Evolutionary conservation across 2,329 filamentous ascomycete genomes (phyloP), one percentile per base, ranked within the genome.

Genomic region (Scleromitrula shiraiana): DNA sequence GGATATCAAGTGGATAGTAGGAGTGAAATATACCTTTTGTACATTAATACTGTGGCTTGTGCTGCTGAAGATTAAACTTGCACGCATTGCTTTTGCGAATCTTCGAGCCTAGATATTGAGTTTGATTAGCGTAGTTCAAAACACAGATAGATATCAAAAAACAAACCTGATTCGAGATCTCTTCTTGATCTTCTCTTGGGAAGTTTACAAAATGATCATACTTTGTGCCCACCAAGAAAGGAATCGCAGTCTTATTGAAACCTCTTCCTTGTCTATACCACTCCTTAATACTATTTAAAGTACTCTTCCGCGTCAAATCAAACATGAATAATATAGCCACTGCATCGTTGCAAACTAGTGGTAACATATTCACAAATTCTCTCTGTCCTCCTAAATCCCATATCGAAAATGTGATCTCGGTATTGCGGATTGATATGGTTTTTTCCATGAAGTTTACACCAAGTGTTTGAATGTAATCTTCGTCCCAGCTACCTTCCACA

Each of bases 371-470:
- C 69, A 98, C 93, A 64, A 98, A 98, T 70, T 98, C 93, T 64
- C 93, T 84, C 73, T 98, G 93, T 56, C 93, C 93, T 60, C 93
- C 93, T 47, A 98, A 71, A 73, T 98, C 93, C 93, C 93, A 98
- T 65, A 98, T 98, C 53, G 89, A 95, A 70, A 98, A 98, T 36
- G 93, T 98, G 67, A 98, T 98, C 70, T 98, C 93, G 14, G 93
- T 98, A 70, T 98, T 98, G 53, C 93, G 86, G 68, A 98, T 98
- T 54, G 88, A 95, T 65, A 98, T 98, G 29, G 93, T 98, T 77
- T 98, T 98, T 68, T 98, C 93, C 93, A 98, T 98, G 70, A 98
- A 98, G 69, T 98, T 98, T 69, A 98, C 93, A 58, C 93, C 93
- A 37, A 98, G 73, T 19, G 93, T 98, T 70, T 98, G 93, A 63